A percentile compares a stretch with the other conserved stretches of the same genome.
Conservation (phyloP, 1,284 basidiomycete species). For the Neonothopanus nambi region DNA sequence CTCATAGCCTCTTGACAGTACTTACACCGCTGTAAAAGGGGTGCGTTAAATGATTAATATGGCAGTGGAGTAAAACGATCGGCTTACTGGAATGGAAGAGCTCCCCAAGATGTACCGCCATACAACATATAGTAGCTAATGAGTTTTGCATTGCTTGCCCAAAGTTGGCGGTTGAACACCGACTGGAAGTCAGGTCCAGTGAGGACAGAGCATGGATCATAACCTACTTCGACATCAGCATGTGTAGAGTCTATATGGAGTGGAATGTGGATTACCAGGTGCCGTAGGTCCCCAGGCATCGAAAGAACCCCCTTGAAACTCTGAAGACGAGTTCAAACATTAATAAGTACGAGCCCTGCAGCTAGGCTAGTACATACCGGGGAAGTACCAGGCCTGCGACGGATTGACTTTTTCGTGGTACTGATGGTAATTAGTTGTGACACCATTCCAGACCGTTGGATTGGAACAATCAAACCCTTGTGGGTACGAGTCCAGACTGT, state of each 20-base stretch:
- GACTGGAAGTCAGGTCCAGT: constrained; percentile 33
- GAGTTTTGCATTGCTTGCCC: neutral
- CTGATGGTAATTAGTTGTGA: neutral
- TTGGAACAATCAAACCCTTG: constrained; percentile 58
- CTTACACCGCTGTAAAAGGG: neutral
- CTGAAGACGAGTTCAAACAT: constrained; percentile 43
- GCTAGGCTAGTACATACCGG: neutral
- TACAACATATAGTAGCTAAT: constrained; percentile 55
- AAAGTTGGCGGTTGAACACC: neutral
- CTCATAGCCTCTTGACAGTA: constrained; percentile 26
- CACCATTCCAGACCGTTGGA: constrained; percentile 43
- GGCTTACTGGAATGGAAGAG: neutral
- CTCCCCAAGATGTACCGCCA: constrained; percentile 53
- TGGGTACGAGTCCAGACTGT: constrained; percentile 43
- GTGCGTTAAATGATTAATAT: neutral
- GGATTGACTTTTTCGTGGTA: constrained; percentile 14
- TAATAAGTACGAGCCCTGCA: constrained; percentile 32
- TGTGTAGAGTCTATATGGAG: neutral
- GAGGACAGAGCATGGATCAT: constrained; percentile 35
- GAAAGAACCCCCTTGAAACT: constrained; percentile 53
- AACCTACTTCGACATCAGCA: constrained; percentile 40
- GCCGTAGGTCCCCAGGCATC: constrained; percentile 42
- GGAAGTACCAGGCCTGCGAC: constrained; percentile 3
- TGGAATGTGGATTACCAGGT: neutral
- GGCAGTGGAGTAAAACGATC: neutral